These are phyloP conservation scores for Trametes hirsuta DNA, from an alignment of 1,284 basidiomycete genomes.

Conservation along the genomic window DNA sequence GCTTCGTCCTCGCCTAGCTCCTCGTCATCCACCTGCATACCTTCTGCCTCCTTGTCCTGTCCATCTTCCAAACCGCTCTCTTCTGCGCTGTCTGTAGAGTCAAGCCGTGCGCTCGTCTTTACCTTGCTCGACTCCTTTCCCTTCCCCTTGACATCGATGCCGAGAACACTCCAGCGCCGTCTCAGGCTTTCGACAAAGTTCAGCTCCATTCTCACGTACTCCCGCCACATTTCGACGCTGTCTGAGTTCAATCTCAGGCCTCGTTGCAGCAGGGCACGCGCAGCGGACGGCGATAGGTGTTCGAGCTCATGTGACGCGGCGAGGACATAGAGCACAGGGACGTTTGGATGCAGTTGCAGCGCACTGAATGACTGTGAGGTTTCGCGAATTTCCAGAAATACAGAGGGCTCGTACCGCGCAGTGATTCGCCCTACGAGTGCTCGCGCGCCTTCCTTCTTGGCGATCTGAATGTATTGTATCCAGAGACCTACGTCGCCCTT, in stretches of 20 bases:
- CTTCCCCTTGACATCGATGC: slow-evolving; percentile 48
- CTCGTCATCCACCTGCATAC: slow-evolving; percentile 49
- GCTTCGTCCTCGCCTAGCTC: slow-evolving; percentile 47
- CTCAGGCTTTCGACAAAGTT: slow-evolving; percentile 86
- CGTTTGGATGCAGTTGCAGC: slow-evolving; percentile 84
- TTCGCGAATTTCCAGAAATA: not conserved
- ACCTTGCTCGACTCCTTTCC: slow-evolving; percentile 27
- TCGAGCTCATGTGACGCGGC: slow-evolving; percentile 87
- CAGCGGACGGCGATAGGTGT: slow-evolving; percentile 77
- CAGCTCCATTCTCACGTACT: slow-evolving; percentile 91
- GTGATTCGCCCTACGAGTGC: slow-evolving; percentile 80
- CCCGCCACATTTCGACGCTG: slow-evolving; percentile 78
- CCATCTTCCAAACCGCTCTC: slow-evolving; percentile 33
- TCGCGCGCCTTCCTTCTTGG: slow-evolving; percentile 79
- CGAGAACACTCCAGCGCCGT: slow-evolving; percentile 81
- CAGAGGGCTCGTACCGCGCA: slow-evolving; percentile 58
- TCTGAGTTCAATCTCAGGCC: slow-evolving; percentile 80
- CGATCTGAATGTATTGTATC: slow-evolving; percentile 87
- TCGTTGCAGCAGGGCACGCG: slow-evolving; percentile 84
- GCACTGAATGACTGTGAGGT: slow-evolving; percentile 52
- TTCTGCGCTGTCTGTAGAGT: slow-evolving; percentile 2
- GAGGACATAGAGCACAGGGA: slow-evolving; percentile 81
- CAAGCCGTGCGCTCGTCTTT: slow-evolving; percentile 26
- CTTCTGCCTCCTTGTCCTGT: slow-evolving; percentile 46
- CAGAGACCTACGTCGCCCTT: slow-evolving; percentile 87